Evolutionary conservation across 495 filamentous ascomycete species (phyloP).

Genomic region (Podospora conica): DNA sequence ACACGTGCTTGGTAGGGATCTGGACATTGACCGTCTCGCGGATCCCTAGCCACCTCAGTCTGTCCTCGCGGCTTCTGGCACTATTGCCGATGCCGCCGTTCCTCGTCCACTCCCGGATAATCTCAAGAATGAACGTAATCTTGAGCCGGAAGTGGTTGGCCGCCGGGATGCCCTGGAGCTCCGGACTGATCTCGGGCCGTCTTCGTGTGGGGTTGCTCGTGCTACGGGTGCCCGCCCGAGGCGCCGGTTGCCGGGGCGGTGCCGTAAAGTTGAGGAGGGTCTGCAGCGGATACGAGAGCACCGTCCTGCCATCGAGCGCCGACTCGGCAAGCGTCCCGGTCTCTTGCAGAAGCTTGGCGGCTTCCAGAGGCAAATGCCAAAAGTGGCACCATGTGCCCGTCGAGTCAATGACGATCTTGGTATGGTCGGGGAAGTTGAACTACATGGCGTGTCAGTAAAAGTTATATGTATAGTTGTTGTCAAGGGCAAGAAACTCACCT

Average conservation of each 20-base stretch:
- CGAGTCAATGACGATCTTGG: slow-evolving; percentile 76
- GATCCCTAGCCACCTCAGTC: slow-evolving; percentile 62
- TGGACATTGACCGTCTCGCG: slow-evolving; percentile 57
- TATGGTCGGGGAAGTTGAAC: slow-evolving; percentile 98
- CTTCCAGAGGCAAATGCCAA: slow-evolving; percentile 69
- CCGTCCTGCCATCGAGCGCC: slow-evolving; percentile 54
- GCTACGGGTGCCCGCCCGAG: slow-evolving; percentile 38
- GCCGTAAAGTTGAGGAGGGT: slow-evolving; percentile 50
- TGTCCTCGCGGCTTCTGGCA: slow-evolving; percentile 41
- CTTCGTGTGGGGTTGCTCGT: slow-evolving; percentile 33
- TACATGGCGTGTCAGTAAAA: slow-evolving; percentile 25
- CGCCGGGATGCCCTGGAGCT: slow-evolving; percentile 55
- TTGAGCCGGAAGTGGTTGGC: slow-evolving; percentile 79
- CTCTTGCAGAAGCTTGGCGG: slow-evolving; percentile 54
- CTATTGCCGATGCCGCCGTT: slow-evolving; percentile 64
- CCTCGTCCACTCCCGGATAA: slow-evolving; percentile 66
- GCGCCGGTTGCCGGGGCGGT: slow-evolving; percentile 32
- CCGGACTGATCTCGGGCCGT: slow-evolving; percentile 50
- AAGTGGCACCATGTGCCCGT: slow-evolving; percentile 76
- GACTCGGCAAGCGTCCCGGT: slow-evolving; percentile 61
- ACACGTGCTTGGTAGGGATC: slow-evolving; percentile 62
- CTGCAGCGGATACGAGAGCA: slow-evolving; percentile 56
- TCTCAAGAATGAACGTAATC: slow-evolving; percentile 63
- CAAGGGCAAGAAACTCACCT: slow-evolving; percentile 40
- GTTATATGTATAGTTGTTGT: neutral